Percentiles rank a stretch among this genome's conserved stretches.
Evolutionary conservation across 805 yeast genomes (phyloP).

Genomic region (Metschnikowia proteae): DNA sequence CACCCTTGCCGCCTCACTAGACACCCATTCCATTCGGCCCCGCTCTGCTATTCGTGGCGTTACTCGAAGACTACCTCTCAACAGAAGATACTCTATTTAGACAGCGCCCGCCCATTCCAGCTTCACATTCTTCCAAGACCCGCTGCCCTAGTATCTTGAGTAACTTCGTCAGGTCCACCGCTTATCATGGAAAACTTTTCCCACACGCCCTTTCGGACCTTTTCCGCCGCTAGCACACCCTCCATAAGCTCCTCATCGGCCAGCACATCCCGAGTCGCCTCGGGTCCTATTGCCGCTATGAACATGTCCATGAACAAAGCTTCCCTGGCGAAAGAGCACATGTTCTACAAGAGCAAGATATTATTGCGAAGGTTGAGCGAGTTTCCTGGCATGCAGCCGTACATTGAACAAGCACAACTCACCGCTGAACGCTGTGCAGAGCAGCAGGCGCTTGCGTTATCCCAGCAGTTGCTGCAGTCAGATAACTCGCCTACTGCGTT

Average conservation of each 20-base stretch:
- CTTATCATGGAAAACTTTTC: conserved; percentile 17
- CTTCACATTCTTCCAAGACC: background rate
- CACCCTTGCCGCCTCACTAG: background rate
- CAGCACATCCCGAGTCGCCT: conserved; percentile 37
- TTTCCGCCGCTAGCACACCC: conserved; percentile 31
- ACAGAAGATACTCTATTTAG: background rate
- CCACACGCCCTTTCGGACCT: conserved; percentile 35
- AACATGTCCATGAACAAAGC: conserved; percentile 57
- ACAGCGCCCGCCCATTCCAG: background rate
- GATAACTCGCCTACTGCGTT: conserved; percentile 22
- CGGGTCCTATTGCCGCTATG: conserved; percentile 45
- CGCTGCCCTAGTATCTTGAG: background rate
- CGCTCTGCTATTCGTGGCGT: background rate
- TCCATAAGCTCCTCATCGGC: conserved; percentile 30
- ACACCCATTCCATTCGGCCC: background rate
- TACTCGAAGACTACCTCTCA: background rate
- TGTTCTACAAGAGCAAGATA: conserved; percentile 61
- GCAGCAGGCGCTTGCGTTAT: conserved; percentile 58
- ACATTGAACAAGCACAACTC: conserved; percentile 57
- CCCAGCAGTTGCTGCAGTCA: conserved; percentile 36
- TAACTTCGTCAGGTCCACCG: background rate
- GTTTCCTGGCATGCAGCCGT: conserved; percentile 67
- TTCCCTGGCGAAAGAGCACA: conserved; percentile 61
- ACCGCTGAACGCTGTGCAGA: conserved; percentile 68
- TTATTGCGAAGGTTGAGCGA: conserved; percentile 53